Evolutionary conservation across 495 filamentous ascomycete species (phyloP).

Genomic region (Cercophora sp.): DNA sequence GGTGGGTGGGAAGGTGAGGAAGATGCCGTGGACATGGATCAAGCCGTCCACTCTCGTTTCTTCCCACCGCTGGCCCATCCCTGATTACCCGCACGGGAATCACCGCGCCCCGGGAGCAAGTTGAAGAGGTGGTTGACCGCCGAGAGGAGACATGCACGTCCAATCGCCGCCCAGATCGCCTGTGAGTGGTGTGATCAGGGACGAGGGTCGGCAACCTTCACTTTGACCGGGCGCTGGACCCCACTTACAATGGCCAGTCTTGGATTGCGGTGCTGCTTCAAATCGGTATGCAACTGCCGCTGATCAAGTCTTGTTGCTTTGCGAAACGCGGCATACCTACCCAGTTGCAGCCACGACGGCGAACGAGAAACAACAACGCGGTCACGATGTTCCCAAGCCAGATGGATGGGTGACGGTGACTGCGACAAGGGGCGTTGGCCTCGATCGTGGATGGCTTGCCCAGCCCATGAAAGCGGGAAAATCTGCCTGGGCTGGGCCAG

Average conservation of each 20-base stretch:
- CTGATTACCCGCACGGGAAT: neutral
- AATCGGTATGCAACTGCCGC: slow-evolving; percentile 1
- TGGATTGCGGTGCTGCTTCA: neutral
- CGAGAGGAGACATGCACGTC: no score
- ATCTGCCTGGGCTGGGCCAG: no score
- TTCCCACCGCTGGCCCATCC: neutral
- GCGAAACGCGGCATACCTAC: no score
- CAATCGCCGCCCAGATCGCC: neutral
- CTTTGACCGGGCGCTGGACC: neutral
- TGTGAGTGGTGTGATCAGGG: neutral
- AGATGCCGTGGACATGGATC: neutral
- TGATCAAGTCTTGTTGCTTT: neutral
- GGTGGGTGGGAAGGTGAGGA: no score
- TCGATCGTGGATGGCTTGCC: neutral
- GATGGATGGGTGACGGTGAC: neutral
- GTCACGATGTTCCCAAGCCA: neutral
- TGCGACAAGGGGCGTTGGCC: neutral
- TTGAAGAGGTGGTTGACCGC: no score
- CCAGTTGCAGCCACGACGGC: no score
- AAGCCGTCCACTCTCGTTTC: neutral
- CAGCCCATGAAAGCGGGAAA: no score
- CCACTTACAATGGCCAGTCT: neutral
- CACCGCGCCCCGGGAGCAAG: no score
- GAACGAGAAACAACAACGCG: neutral
- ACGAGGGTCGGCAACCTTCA: neutral